A percentile compares a stretch with the other conserved stretches of the same genome.
phyloP scores from a whole-genome alignment of 2,329 filamentous ascomycete genomes.

The Neonectria punicea region DNA sequence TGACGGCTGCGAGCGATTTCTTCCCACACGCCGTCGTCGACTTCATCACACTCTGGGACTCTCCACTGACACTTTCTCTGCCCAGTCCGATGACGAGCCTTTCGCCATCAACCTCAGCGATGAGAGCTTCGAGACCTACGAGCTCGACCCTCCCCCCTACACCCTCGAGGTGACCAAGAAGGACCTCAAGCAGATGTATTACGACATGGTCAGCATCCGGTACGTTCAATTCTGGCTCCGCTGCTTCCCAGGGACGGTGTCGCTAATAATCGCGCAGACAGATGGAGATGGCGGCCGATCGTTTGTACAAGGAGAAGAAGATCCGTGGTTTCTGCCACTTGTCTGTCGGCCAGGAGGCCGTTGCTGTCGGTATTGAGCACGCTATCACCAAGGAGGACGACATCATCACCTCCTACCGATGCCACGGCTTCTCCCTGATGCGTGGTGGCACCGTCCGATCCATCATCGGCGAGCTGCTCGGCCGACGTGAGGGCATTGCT shows the following conservation, averaged over 20 bases:
- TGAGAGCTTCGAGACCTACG: slow-evolving; percentile 99
- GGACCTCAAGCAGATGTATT: slow-evolving; percentile 99
- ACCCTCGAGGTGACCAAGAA: slow-evolving; percentile 94
- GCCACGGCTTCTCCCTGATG: slow-evolving; percentile 98
- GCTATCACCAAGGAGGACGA: slow-evolving; percentile 92
- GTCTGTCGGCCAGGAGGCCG: slow-evolving; percentile 97
- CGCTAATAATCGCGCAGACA: slow-evolving; percentile 70
- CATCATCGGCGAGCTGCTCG: slow-evolving; percentile 95
- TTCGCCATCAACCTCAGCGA: slow-evolving; percentile 94
- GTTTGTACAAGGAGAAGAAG: slow-evolving; percentile 99
- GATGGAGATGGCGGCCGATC: slow-evolving; percentile 99
- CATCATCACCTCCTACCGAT: slow-evolving; percentile 97
- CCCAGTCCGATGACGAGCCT: slow-evolving; percentile 89
- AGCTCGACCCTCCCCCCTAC: slow-evolving; percentile 95
- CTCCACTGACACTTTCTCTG: slow-evolving; percentile 30
- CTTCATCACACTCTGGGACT: slow-evolving; percentile 1
- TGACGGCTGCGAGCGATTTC: slow-evolving; percentile 15
- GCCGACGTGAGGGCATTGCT: slow-evolving; percentile 94
- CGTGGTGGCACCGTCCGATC: slow-evolving; percentile 89
- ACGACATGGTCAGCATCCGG: slow-evolving; percentile 95
- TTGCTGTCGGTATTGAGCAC: slow-evolving; percentile 96
- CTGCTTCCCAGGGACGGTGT: not conserved
- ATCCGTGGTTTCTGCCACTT: slow-evolving; percentile 99
- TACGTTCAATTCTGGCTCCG: slow-evolving; percentile 59
- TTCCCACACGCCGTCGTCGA: slow-evolving; percentile 1